These are phyloP conservation scores for Penicillium verhagenii DNA, from an alignment of 495 filamentous ascomycete species.

Conservation along the genomic window DNA sequence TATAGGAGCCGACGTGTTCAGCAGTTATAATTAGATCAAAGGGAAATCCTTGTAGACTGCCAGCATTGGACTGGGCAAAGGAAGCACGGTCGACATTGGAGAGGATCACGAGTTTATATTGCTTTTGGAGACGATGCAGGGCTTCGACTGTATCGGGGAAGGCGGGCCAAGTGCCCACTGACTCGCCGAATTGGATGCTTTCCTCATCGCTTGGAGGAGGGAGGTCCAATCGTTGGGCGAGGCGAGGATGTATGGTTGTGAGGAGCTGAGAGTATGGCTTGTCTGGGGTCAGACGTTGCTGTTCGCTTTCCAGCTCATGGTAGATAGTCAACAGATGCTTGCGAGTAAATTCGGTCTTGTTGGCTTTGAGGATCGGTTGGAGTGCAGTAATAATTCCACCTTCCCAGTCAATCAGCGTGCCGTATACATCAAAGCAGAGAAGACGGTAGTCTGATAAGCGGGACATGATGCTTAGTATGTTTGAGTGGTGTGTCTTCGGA, in stretches of 20 bases:
- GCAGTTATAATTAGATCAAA: constrained; percentile 76
- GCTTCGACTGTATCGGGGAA: constrained; percentile 65
- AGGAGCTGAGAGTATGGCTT: constrained; percentile 61
- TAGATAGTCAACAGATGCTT: constrained; percentile 39
- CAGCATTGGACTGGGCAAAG: constrained; percentile 53
- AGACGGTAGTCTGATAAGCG: constrained; percentile 43
- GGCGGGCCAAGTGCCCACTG: constrained; percentile 59
- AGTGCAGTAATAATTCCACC: constrained; percentile 39
- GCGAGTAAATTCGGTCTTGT: constrained; percentile 42
- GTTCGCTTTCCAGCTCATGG: constrained; percentile 39
- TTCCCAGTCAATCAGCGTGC: constrained; percentile 81
- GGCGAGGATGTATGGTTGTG: constrained; percentile 42
- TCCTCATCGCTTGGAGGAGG: constrained; percentile 29
- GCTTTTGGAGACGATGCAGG: constrained; percentile 51
- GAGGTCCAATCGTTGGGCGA: constrained; percentile 45
- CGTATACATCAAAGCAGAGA: constrained; percentile 78
- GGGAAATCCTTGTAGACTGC: constrained; percentile 44
- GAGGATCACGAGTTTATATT: constrained; percentile 69
- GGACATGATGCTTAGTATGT: constrained; percentile 20
- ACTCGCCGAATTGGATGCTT: constrained; percentile 45
- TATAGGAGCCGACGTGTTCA: constrained; percentile 73
- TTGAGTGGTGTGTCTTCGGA: no score
- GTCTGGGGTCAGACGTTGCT: constrained; percentile 49
- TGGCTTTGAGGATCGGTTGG: constrained; percentile 41
- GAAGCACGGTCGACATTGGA: constrained; percentile 69